Percentiles rank a stretch among this genome's conserved stretches.
phyloP scores from a whole-genome alignment of 225 moss, liverwort and hornwort genomes.

The Physcomitrellopsis africana region DNA sequence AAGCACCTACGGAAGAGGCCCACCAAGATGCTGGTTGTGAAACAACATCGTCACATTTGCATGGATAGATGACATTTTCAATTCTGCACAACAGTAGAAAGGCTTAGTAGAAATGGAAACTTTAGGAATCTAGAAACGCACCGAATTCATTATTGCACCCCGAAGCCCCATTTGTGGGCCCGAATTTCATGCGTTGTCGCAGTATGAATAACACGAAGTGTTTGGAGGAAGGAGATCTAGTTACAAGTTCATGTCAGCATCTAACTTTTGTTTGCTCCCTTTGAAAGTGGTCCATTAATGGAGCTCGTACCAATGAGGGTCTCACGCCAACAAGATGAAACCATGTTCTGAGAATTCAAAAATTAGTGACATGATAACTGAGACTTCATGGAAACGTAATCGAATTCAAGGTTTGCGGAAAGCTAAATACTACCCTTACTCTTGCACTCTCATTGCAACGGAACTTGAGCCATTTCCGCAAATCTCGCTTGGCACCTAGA shows the following conservation, averaged over 20 bases:
- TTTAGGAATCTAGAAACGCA: neutral
- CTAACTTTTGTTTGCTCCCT: neutral
- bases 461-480: no score
- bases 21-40: conserved; percentile 16
- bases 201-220: neutral
- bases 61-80: no score
- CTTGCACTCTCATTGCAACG: neutral
- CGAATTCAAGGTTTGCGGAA: neutral
- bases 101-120: neutral
- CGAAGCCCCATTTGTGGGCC: neutral
- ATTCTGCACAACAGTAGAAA: neutral
- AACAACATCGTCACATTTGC: no score
- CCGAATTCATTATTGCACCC: neutral
- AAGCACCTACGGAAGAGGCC: conserved; percentile 10
- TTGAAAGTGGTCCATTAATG: neutral
- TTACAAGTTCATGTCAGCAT: conserved; percentile 3
- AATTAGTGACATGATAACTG: conserved; percentile 15
- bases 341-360: neutral
- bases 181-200: conserved; percentile 10
- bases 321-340: conserved; percentile 1
- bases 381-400: conserved; percentile 2
- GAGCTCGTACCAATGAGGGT: neutral
- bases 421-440: conserved; percentile 17
- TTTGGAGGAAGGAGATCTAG: neutral
- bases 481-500: no score